Evolutionary conservation across 306 rosid species (phyloP).

Genomic region (Sophora flavescens): DNA sequence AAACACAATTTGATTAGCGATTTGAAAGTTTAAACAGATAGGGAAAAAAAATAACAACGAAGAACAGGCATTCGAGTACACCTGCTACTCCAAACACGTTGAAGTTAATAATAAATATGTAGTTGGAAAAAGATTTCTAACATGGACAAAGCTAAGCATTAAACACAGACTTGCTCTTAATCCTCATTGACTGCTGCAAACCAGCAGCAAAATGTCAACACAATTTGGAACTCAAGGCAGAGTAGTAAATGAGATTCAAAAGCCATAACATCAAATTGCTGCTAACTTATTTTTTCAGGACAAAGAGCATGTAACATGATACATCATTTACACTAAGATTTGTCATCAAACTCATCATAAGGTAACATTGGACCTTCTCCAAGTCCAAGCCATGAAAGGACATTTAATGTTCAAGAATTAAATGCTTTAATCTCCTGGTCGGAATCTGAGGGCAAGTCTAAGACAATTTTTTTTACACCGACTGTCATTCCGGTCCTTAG

Average conservation of each 20-base stretch:
- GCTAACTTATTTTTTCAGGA: constrained; percentile 18
- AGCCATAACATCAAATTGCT: neutral
- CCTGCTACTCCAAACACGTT: neutral
- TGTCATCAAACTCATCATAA: constrained; percentile 2
- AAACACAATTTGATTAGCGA: neutral
- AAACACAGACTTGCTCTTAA: neutral
- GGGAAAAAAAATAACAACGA: neutral
- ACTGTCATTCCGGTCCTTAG: neutral
- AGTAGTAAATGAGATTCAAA: neutral
- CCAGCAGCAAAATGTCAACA: constrained; percentile 3
- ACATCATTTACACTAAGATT: neutral
- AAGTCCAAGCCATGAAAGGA: constrained; percentile 23
- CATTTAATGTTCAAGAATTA: neutral
- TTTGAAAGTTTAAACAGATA: neutral
- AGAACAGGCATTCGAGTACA: neutral
- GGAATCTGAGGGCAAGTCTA: neutral
- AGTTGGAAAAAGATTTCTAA: neutral
- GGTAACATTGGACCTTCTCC: constrained; percentile 16
- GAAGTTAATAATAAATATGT: neutral
- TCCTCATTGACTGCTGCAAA: neutral
- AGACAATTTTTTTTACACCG: neutral
- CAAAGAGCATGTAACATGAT: neutral
- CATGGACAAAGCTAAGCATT: neutral
- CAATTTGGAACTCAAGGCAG: constrained; percentile 17
- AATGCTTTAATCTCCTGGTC: neutral